Conservation (phyloP, 2,329 filamentous ascomycete genomes). For the Venturia effusa region DNA sequence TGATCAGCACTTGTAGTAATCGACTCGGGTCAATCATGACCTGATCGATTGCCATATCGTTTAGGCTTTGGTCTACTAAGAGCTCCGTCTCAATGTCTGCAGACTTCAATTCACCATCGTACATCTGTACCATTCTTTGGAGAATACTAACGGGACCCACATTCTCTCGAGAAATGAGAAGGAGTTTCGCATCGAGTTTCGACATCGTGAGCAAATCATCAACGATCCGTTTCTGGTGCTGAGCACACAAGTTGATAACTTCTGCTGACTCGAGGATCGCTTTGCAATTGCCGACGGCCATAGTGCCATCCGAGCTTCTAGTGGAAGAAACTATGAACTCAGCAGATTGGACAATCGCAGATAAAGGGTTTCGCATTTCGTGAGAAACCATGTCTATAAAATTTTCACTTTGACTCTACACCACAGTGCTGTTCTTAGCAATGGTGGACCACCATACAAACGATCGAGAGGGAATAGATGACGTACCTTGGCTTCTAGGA, state of each 20-base stretch:
- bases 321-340: constrained; percentile 1
- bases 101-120: background rate
- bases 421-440: constrained; percentile 17
- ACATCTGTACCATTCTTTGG: constrained; percentile 5
- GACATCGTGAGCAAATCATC: constrained; percentile 22
- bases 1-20: constrained; percentile 8
- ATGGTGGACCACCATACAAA: background rate
- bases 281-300: background rate
- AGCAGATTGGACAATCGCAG: constrained; percentile 9
- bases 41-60: background rate
- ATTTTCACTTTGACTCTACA: constrained; percentile 27
- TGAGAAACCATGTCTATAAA: constrained; percentile 25
- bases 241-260: constrained; percentile 32
- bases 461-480: background rate
- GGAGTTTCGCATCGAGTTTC: constrained; percentile 11
- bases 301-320: background rate
- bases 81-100: constrained; percentile 6
- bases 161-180: constrained; percentile 2
- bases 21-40: background rate
- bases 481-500: background rate
- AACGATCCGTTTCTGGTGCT: constrained; percentile 39
- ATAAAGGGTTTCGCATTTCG: constrained; percentile 15
- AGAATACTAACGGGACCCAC: constrained; percentile 5
- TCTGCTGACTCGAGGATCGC: constrained; percentile 22
- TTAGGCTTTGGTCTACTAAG: background rate